Evolutionary conservation across 2,329 filamentous ascomycete genomes (phyloP), one percentile per base, ranked within the genome.

Genomic region (Penicillium sp.): DNA sequence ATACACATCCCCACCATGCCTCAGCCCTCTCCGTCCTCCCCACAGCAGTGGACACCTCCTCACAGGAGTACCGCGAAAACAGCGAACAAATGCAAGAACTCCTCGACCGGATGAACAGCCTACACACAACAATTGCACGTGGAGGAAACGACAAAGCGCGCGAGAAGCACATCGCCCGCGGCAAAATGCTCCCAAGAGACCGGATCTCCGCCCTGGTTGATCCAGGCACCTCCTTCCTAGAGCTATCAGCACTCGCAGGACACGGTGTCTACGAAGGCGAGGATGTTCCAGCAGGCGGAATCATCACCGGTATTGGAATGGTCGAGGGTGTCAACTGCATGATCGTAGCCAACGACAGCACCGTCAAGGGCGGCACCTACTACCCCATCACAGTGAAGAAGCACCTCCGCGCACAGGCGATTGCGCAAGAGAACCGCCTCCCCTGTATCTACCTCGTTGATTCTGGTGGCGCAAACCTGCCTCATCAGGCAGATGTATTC

Each of bases 371-470:
- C 51, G 93, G 93, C 25, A 96, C 93, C 2, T 99, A 99, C 77
- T 97, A 93, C 71, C 93, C 93, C 1, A 91, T 97, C 66, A 99
- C 93, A 0, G 91, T 97, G 58, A 97, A 97, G 80, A 99, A 99
- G 81, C 94, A 97, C 75, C 81, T 97, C 16, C 86, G 93, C 60
- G 93, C 93, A 5, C 94, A 99, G 75, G 87, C 89, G 29, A 89
- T 97, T 62, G 93, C 93, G 0, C 85, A 90, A 63, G 91, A 97
- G 73, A 97, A 97, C 75, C 87, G 76, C 58, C 74, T 89, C 10
- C 86, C 86, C 0, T 97, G 93, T 75, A 90, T 99, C 72, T 99
- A 97, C 76, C 83, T 99, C 25, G 94, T 97, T 55, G 93, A 99
- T 73, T 96, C 92, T 5, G 93, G 94, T 46, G 93, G 93, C 62